These are phyloP conservation scores for Diutina catenulata DNA, from an alignment of 1,139 yeast species.

Conservation along the genomic window DNA sequence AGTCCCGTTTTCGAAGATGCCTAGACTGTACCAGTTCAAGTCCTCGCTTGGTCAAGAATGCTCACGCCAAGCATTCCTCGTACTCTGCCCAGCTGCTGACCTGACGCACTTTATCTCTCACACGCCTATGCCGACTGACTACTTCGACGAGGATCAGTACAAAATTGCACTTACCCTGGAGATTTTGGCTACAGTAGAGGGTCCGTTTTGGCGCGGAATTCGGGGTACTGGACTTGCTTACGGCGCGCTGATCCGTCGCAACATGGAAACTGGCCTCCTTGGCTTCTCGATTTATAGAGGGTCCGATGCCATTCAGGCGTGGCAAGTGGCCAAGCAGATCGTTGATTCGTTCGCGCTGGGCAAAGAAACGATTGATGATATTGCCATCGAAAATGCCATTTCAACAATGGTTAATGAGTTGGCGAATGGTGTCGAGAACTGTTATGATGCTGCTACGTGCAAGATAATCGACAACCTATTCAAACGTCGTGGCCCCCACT, in stretches of 20 bases:
- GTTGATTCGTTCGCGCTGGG: conserved; percentile 55
- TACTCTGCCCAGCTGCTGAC: conserved; percentile 78
- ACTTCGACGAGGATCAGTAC: conserved; percentile 54
- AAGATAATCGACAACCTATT: conserved; percentile 59
- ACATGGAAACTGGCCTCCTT: conserved; percentile 57
- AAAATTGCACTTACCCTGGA: conserved; percentile 66
- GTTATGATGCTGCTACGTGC: conserved; percentile 49
- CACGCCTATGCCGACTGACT: conserved; percentile 55
- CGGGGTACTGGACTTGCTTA: conserved; percentile 95
- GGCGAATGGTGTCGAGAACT: conserved; percentile 54
- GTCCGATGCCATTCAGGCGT: conserved; percentile 68
- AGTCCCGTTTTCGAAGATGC: conserved; percentile 20
- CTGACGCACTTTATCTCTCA: conserved; percentile 62
- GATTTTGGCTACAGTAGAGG: conserved; percentile 79
- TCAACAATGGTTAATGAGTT: conserved; percentile 62
- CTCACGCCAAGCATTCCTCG: conserved; percentile 44
- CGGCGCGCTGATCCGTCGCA: conserved; percentile 54
- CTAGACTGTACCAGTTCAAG: conserved; percentile 42
- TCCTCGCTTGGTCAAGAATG: conserved; percentile 49
- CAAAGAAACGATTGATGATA: conserved; percentile 37
- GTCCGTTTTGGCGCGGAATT: conserved; percentile 95
- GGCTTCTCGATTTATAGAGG: conserved; percentile 69
- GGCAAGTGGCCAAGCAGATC: conserved; percentile 52
- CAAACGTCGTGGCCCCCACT: conserved; percentile 56
- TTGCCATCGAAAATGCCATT: conserved; percentile 58